Base-by-base conservation (phyloP, 2,329 filamentous ascomycete species). In the Aspergillus piperis region DNA sequence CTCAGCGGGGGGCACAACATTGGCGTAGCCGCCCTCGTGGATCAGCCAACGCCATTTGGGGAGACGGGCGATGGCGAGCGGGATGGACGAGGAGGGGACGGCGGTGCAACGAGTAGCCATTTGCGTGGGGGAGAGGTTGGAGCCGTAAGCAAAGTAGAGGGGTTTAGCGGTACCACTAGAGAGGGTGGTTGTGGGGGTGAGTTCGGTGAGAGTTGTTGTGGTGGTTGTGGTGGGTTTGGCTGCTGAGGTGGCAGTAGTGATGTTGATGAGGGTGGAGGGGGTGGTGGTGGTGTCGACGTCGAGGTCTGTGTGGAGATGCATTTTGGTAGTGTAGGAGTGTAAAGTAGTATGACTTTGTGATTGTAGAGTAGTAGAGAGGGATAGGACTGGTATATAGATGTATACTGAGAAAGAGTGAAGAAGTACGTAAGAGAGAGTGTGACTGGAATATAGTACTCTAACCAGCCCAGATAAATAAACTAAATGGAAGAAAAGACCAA, bases 81-180 rank as follows among this genome's bases (percentile, higher is more conserved):
- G 77, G 8, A 66, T 68, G 3, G 69, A 68, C 13, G 77, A 78
- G 17, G 61, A 27, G 0, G 77, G 73, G 49, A 72, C 65, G 44
- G 68, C 58, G n/a, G 54, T 65, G 59, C 77, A 77, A 51, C 77
- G 76, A 11, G 69, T 54, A 41, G 65, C 64, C 77, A 80, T 79
- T 54, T 80, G 77, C 3, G 69, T 72, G 23, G 73, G 70, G 4
- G 77, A 79, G 27, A 80, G 74, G 58, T 80, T 80, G 44, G 76
- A 79, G 54, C 77, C 77, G 60, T 77, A 80, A 55, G 77, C 77
- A 60, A 80, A 79, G 65, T 80, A 79, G 64, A 78, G 73, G 36
- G 73, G 68, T 58, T 68, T 68, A 17, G 25, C 25, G 2, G 58
- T 55, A 32, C 8, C 30, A 10, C 39, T 57, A 42, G 48, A 27